phyloP scores from a whole-genome alignment of 345 rosid species.

The Jatropha curcas region DNA sequence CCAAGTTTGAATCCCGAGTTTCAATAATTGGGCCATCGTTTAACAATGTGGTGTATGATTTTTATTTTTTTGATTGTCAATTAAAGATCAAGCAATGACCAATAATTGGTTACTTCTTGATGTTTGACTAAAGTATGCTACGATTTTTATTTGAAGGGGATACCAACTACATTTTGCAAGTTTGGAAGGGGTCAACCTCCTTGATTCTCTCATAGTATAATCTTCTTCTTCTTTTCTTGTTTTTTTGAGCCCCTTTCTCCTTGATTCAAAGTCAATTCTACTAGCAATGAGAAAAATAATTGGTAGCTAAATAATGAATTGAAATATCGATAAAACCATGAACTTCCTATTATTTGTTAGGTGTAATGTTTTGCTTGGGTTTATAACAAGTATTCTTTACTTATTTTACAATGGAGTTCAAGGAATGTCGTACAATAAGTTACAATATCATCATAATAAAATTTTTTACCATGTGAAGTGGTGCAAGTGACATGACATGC shows the following conservation, averaged over 20 bases:
- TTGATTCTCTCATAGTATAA: too few relatives aligned
- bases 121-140: not conserved
- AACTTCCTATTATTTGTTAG: too few relatives aligned
- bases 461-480: not conserved
- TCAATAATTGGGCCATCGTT: too few relatives aligned
- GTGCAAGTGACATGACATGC: not conserved
- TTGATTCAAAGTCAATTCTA: not conserved
- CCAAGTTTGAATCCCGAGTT: not conserved
- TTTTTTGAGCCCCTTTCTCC: not conserved
- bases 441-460: too few relatives aligned
- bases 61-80: not conserved
- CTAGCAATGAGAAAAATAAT: too few relatives aligned
- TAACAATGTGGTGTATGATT: not conserved
- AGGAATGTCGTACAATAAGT: too few relatives aligned
- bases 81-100: too few relatives aligned
- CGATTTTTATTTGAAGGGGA: not conserved
- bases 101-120: too few relatives aligned
- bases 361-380: not conserved
- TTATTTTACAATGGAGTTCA: not conserved
- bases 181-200: too few relatives aligned
- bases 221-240: too few relatives aligned
- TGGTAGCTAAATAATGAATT: too few relatives aligned
- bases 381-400: not conserved
- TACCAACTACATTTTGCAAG: not conserved
- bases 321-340: too few relatives aligned